Base-by-base conservation (phyloP, 345 rosid genomes). In the Pseudoturritis turrita region DNA sequence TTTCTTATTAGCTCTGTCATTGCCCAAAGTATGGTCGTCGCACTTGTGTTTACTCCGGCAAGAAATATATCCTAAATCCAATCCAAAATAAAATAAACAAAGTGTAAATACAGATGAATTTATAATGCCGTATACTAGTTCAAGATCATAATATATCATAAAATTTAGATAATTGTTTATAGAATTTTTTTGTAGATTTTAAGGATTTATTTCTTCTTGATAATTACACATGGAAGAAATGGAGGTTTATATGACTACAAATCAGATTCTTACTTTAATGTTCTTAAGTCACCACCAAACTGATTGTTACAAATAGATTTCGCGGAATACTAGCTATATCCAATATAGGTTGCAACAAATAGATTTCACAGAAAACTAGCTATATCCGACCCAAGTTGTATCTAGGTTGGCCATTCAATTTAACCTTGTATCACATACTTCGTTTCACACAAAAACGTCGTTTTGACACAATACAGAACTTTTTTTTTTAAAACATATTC, bases 1-100 rank as follows among this genome's bases (percentile, higher is more conserved):
- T 70, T 78, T 69, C 70, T 79, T 0, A 36, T 22, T 0, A 90
- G 72, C 77, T 87, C 93, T 18, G 96, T 59, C 86, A 90, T 81
- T 13, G 91, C 86, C 96, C 96, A 88, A 14, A 46, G 54, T 54
- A 86, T 53, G 0, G 79, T 72, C 21, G 78, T 59, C 2, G 90
- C 80, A 31, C 78, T 58, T 6, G 88, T 85, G 75, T 86, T 85
- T 3, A 81, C 54, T 51, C 89, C 91, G 10, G 71, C 92, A 15
- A 85, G 25, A 73, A 86, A 83, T 26, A 84, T 66, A 62, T 88
- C 72, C 86, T 88, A 71, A 37, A 40, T 53, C 15, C 67, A 60
- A 33, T 21, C 13, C 11, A 1, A 10, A 52, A 23, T 18, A 10
- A 26, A 33, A 4, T 7, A 68, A 3, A 8, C 14, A 2, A 15